A percentile compares a stretch with the other conserved stretches of the same genome.
Evolutionary conservation across 495 filamentous ascomycete genomes (phyloP).

Genomic region (Neurospora africana): DNA sequence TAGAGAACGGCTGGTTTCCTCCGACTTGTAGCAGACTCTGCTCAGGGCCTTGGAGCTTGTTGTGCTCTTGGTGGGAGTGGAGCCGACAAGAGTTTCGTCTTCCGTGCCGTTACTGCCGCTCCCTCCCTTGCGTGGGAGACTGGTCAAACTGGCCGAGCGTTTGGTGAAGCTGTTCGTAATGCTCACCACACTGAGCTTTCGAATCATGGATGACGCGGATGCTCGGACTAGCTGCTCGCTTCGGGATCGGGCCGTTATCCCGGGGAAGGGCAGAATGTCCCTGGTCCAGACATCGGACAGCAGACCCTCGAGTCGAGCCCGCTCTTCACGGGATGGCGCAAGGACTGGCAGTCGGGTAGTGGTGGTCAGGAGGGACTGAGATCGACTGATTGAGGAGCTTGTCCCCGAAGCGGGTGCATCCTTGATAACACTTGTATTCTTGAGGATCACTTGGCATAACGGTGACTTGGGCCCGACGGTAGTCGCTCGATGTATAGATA

Average conservation of each 20-base stretch:
- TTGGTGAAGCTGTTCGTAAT: slow-evolving; percentile 54
- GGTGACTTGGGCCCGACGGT: slow-evolving; percentile 53
- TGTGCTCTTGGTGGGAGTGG: background rate
- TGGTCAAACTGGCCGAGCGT: slow-evolving; percentile 35
- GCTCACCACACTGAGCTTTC: slow-evolving; percentile 68
- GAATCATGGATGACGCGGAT: slow-evolving; percentile 68
- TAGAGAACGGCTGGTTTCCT: slow-evolving; percentile 6
- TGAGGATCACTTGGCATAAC: slow-evolving; percentile 71
- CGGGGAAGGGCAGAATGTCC: slow-evolving; percentile 75
- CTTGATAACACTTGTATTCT: slow-evolving; percentile 69
- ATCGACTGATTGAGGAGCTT: slow-evolving; percentile 50
- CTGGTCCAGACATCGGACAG: slow-evolving; percentile 77
- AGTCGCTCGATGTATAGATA: slow-evolving; percentile 70
- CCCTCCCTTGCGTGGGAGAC: slow-evolving; percentile 11
- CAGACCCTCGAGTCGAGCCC: slow-evolving; percentile 64
- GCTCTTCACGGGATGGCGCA: slow-evolving; percentile 60
- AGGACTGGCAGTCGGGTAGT: slow-evolving; percentile 50
- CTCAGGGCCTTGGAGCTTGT: background rate
- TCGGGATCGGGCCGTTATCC: slow-evolving; percentile 55
- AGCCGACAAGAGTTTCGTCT: background rate
- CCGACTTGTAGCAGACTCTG: background rate
- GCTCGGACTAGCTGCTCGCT: slow-evolving; percentile 56
- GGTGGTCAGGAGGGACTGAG: slow-evolving; percentile 58
- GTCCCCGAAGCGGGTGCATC: slow-evolving; percentile 30
- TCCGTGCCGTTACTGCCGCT: slow-evolving; percentile 4